These are phyloP conservation scores for Hygrocybe punicea DNA, from an alignment of 768 basidiomycete species.

Conservation along the genomic window DNA sequence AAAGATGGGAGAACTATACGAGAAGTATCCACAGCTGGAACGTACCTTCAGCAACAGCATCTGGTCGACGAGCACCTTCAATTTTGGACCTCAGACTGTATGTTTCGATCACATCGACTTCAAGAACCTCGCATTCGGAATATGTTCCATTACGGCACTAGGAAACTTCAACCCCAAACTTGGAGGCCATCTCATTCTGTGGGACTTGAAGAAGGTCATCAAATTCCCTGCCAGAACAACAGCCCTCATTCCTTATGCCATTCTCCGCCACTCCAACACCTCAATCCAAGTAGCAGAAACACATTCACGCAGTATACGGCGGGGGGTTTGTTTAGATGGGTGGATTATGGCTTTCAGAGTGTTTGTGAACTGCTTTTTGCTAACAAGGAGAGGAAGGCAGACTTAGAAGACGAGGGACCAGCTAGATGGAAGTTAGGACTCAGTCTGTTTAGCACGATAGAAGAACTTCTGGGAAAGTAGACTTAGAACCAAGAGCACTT, in stretches of 20 bases:
- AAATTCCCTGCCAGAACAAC: conserved; percentile 23
- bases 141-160: conserved; percentile 27
- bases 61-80: conserved; percentile 28
- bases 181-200: conserved; percentile 27
- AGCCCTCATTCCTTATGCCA: conserved; percentile 26
- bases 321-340: conserved; percentile 23
- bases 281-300: conserved; percentile 13
- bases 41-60: conserved; percentile 27
- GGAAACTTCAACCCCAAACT: conserved; percentile 21
- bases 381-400: background rate
- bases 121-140: conserved; percentile 22
- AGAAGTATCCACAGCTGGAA: conserved; percentile 6
- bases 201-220: conserved; percentile 21
- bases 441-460: background rate
- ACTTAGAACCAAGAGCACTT: too few relatives aligned
- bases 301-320: conserved; percentile 22
- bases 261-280: conserved; percentile 19
- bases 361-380: background rate
- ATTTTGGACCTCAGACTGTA: conserved; percentile 19
- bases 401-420: background rate
- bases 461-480: too few relatives aligned
- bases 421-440: background rate
- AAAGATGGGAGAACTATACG: conserved; percentile 9
- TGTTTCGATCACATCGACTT: conserved; percentile 23
- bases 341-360: conserved; percentile 14